phyloP scores from a whole-genome alignment of 1,284 basidiomycete species.

The Porogramme epimiltina region DNA sequence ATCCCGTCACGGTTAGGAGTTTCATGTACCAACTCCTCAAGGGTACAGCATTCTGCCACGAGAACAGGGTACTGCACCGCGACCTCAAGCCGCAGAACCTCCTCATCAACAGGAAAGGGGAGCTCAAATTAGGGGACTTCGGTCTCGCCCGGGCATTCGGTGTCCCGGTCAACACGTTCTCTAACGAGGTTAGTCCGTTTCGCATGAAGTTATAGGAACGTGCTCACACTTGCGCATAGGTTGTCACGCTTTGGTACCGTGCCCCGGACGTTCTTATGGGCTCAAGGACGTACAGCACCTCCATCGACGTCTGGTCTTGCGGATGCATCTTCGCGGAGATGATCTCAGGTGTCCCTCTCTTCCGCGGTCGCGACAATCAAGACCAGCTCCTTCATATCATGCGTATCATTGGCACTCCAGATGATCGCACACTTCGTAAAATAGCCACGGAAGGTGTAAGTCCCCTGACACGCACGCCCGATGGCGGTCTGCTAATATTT shows the following conservation, averaged over 20 bases:
- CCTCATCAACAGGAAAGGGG: slow-evolving; percentile 95
- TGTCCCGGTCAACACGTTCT: slow-evolving; percentile 95
- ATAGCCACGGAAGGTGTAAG: slow-evolving; percentile 90
- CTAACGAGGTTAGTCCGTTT: slow-evolving; percentile 74
- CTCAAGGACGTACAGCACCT: slow-evolving; percentile 96
- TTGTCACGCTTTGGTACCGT: slow-evolving; percentile 99
- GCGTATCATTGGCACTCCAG: slow-evolving; percentile 95
- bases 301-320: slow-evolving; percentile 99
- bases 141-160: slow-evolving; percentile 94
- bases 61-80: slow-evolving; percentile 96
- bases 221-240: slow-evolving; percentile 45
- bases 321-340: slow-evolving; percentile 99
- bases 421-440: slow-evolving; percentile 86
- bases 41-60: slow-evolving; percentile 98
- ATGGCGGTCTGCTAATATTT: too few relatives aligned
- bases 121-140: slow-evolving; percentile 97
- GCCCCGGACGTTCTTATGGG: slow-evolving; percentile 98
- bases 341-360: slow-evolving; percentile 97
- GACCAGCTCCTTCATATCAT: slow-evolving; percentile 98
- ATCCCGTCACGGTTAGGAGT: slow-evolving; percentile 90
- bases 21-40: slow-evolving; percentile 98
- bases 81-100: slow-evolving; percentile 98
- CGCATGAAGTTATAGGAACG: background rate
- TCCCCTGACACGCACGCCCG: background rate
- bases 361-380: slow-evolving; percentile 96